Conservation (phyloP, 2,329 filamentous ascomycete species). For the Paecilomyces dactylethromorphus region DNA sequence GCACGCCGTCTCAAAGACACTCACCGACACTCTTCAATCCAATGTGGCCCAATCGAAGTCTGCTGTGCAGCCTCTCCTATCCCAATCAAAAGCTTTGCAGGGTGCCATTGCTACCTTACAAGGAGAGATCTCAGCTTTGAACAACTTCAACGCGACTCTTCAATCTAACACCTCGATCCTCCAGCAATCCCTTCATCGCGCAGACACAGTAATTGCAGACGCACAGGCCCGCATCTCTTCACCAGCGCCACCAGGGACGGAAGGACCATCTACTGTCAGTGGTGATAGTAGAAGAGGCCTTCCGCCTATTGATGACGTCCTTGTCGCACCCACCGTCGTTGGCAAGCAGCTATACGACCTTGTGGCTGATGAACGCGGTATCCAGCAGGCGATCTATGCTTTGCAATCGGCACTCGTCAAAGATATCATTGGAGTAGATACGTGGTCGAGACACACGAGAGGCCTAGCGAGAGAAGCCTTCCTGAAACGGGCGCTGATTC, state of each 20-base stretch:
- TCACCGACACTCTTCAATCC: constrained; percentile 62
- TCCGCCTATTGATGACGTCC: constrained; percentile 78
- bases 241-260: constrained; percentile 7
- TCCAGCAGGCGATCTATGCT: constrained; percentile 78
- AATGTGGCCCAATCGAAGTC: constrained; percentile 66
- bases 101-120: constrained; percentile 63
- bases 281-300: constrained; percentile 39
- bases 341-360: constrained; percentile 86
- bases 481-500: constrained; percentile 38
- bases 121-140: constrained; percentile 64
- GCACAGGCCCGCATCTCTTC: constrained; percentile 53
- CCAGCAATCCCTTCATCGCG: constrained; percentile 67
- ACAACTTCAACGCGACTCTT: constrained; percentile 63
- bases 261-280: constrained; percentile 10
- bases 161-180: constrained; percentile 72
- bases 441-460: constrained; percentile 42
- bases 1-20: constrained; percentile 63
- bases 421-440: constrained; percentile 39
- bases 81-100: constrained; percentile 73
- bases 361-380: constrained; percentile 79
- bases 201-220: constrained; percentile 68
- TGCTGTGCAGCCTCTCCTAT: constrained; percentile 66
- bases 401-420: constrained; percentile 39
- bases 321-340: constrained; percentile 90
- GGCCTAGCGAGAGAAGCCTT: constrained; percentile 43